Percentiles rank a stretch among this genome's conserved stretches.
phyloP scores from a whole-genome alignment of 2,329 filamentous ascomycete genomes.

The Volutella citrinella region DNA sequence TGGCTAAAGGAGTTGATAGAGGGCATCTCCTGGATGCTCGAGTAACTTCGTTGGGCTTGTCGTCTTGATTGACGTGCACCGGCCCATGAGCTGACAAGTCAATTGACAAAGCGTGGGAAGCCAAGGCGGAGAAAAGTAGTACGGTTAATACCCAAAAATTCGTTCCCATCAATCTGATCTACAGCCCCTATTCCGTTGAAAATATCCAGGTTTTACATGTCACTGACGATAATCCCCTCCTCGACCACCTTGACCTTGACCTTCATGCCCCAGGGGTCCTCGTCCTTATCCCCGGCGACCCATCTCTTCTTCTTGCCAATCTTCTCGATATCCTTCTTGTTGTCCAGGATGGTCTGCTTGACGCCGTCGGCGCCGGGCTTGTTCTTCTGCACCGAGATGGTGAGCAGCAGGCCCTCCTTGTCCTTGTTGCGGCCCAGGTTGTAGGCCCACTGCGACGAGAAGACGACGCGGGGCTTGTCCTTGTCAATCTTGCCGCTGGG shows the following conservation, averaged over 20 bases:
- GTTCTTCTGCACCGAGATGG: constrained; percentile 38
- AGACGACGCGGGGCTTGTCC: constrained; percentile 36
- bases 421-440: constrained; percentile 37
- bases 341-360: constrained; percentile 37
- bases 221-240: no score
- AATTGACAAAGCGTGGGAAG: no score
- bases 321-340: constrained; percentile 46
- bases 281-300: constrained; percentile 30
- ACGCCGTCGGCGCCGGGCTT: constrained; percentile 37
- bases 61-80: no score
- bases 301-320: constrained; percentile 60
- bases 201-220: no score
- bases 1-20: constrained; percentile 29
- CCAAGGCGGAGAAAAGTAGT: no score
- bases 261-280: constrained; percentile 37
- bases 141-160: no score
- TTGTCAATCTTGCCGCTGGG: constrained; percentile 52
- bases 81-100: no score
- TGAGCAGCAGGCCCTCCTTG: constrained; percentile 41
- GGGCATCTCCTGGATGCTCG: constrained; percentile 20
- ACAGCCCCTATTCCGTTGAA: no score
- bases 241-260: constrained; percentile 33
- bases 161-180: no score
- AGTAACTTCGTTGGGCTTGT: constrained; percentile 11
- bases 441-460: constrained; percentile 40